Evolutionary conservation across 768 basidiomycete genomes (phyloP).

Genomic region (Sarcomyxa edulis): DNA sequence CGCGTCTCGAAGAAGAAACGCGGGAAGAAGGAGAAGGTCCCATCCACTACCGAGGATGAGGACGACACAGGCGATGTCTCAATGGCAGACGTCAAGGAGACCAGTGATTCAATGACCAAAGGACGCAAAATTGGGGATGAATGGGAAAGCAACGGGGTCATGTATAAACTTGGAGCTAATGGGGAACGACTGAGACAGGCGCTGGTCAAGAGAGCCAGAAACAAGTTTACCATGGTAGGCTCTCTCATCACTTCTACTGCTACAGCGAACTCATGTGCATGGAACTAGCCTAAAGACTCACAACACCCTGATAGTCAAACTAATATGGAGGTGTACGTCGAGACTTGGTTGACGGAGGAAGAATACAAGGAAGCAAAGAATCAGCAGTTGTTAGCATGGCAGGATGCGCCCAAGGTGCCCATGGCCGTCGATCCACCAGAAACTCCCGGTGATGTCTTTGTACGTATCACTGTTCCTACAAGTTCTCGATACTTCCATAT

Average conservation of each 20-base stretch:
- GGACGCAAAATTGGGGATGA: constrained; percentile 64
- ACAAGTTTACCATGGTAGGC: constrained; percentile 70
- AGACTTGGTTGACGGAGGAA: constrained; percentile 74
- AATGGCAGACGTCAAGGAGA: constrained; percentile 41
- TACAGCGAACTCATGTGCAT: too few relatives aligned
- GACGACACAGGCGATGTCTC: constrained; percentile 37
- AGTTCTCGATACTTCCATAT: constrained; percentile 3
- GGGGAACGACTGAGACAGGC: constrained; percentile 66
- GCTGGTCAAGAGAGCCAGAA: constrained; percentile 66
- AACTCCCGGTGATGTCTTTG: constrained; percentile 31
- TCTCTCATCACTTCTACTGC: too few relatives aligned
- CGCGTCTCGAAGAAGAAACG: background rate
- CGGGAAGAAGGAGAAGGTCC: constrained; percentile 51
- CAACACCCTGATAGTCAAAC: constrained; percentile 69
- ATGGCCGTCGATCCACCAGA: constrained; percentile 38
- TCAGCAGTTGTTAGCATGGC: constrained; percentile 61
- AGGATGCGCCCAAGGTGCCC: constrained; percentile 42
- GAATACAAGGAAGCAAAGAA: constrained; percentile 64
- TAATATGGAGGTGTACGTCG: constrained; percentile 69
- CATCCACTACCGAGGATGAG: constrained; percentile 29
- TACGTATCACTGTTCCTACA: constrained; percentile 12
- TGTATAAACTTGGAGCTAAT: constrained; percentile 66
- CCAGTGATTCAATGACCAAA: constrained; percentile 43
- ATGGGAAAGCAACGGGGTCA: constrained; percentile 69
- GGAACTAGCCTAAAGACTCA: constrained; percentile 74